Evolutionary conservation across 140 eudicot species (phyloP), one percentile per base, ranked within the genome.

Genomic region (Ambrosia hybrid): DNA sequence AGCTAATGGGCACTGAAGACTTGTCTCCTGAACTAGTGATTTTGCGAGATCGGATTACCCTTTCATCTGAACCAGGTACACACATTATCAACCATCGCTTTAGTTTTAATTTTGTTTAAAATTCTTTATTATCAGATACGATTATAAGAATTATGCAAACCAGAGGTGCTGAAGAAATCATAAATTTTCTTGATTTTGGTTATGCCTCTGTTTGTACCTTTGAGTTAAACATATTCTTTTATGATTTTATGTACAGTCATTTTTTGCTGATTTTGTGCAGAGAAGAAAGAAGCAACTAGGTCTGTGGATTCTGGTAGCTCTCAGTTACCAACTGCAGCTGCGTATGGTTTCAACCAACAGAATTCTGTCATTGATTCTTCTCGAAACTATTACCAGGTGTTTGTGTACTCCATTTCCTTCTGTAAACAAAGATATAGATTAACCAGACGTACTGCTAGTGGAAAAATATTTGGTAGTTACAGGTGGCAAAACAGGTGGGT

Each of bases 11-110:
- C 26, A 83, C 77, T 7, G 97, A 91, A 68, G 97, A 90, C 48
- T 81, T 84, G 79, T 90, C 99, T 71, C 87, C 99, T 49, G 99
- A 94, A 82, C 90, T 94, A 52, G 51, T 70, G 46, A 86, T 94
- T 49, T 85, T 94, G 75, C 83, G 95, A 68, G 99, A 94, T 51
- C 88, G 96, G 9, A 94, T 94, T 16, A 73, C 95, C 60, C 82
- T 73, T 36, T 84, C 90, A 30, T 84, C 90, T 6, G 91, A 90
- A 78, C 80, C 93, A 75, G 99, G 97, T 90, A 75, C 38, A 37
- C 36, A 10, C 53, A 48, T 48, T 48, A 48, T 48, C 53, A 48
- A 6, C 53, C 53, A 48, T 11, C 46, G 9, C 46, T 7, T 6
- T 9, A 41, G 26, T 21, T 41, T 41, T 5, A 6, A 6, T 41